A percentile compares a stretch with the other conserved stretches of the same genome.
Conservation (phyloP, 805 yeast genomes). For the Ogataea pilisensis region DNA sequence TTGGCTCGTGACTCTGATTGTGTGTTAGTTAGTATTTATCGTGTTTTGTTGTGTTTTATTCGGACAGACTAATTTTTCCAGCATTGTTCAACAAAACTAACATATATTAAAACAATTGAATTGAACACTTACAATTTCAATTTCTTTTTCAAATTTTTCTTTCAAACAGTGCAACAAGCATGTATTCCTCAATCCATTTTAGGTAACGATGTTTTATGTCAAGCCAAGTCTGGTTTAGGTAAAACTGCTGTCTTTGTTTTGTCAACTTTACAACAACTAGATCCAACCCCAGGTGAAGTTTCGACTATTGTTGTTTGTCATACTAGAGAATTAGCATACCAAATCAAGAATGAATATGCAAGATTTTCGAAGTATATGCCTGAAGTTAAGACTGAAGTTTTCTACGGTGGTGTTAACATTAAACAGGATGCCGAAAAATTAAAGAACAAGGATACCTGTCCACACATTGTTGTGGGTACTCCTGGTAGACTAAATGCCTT, state of each 20-base stretch:
- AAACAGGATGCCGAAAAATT: conserved; percentile 80
- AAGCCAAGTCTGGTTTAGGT: conserved; percentile 99
- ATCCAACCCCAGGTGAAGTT: conserved; percentile 96
- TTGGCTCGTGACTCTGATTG: too few relatives aligned
- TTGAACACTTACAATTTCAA: not conserved
- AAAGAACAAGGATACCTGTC: conserved; percentile 89
- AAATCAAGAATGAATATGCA: conserved; percentile 94
- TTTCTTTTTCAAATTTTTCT: not conserved
- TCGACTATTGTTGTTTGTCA: conserved; percentile 94
- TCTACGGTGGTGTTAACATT: conserved; percentile 93
- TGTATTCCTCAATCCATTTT: conserved; percentile 97
- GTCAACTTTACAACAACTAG: conserved; percentile 93
- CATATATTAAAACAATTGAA: not conserved
- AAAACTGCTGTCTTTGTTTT: conserved; percentile 97
- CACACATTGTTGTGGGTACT: conserved; percentile 95
- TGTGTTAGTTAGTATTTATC: too few relatives aligned
- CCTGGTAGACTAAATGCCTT: conserved; percentile 97
- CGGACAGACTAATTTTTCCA: too few relatives aligned
- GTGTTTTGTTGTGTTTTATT: not conserved
- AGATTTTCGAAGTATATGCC: conserved; percentile 99
- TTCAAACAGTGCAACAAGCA: conserved; percentile 82
- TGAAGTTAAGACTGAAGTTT: conserved; percentile 93
- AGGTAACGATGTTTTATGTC: conserved; percentile 97
- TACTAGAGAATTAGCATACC: conserved; percentile 98
- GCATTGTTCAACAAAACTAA: not conserved